phyloP scores from a whole-genome alignment of 2,329 filamentous ascomycete species.

The Trichophyton benhamiae region DNA sequence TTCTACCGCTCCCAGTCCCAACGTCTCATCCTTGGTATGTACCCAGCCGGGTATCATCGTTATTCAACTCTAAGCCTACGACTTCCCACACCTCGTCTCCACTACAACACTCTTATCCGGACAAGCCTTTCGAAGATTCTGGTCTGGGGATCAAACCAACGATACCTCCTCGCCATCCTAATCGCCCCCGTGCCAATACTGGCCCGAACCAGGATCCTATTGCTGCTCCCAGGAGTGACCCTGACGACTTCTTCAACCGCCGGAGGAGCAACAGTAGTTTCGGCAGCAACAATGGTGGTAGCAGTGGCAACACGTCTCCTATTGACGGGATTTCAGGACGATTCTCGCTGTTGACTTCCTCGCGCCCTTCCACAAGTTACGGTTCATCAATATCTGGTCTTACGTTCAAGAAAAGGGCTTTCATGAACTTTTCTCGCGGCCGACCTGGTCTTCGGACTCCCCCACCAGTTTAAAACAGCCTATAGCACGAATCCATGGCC shows the following conservation, averaged over 20 bases:
- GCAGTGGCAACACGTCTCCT: neutral
- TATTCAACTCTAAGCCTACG: neutral
- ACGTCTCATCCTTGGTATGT: conserved; percentile 1
- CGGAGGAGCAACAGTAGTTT: conserved; percentile 1
- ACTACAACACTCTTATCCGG: neutral
- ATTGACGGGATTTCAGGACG: neutral
- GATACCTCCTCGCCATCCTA: neutral
- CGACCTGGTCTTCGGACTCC: neutral
- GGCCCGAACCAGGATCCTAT: neutral
- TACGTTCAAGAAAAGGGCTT: neutral
- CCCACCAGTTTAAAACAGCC: conserved; percentile 6
- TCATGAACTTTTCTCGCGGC: conserved; percentile 5
- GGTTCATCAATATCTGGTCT: neutral
- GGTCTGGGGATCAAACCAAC: neutral
- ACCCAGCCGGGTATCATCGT: neutral
- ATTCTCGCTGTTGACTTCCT: conserved; percentile 2
- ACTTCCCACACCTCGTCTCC: neutral
- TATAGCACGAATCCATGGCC: conserved; percentile 5
- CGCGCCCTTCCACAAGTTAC: neutral
- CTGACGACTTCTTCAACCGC: neutral
- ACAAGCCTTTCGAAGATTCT: neutral
- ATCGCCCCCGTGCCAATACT: neutral
- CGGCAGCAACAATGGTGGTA: neutral
- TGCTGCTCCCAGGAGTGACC: neutral
- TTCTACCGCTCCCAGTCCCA: neutral